Percentiles rank a stretch among this genome's conserved stretches.
Conservation (phyloP, 331 rosid genomes). For the Malus hybrid region DNA sequence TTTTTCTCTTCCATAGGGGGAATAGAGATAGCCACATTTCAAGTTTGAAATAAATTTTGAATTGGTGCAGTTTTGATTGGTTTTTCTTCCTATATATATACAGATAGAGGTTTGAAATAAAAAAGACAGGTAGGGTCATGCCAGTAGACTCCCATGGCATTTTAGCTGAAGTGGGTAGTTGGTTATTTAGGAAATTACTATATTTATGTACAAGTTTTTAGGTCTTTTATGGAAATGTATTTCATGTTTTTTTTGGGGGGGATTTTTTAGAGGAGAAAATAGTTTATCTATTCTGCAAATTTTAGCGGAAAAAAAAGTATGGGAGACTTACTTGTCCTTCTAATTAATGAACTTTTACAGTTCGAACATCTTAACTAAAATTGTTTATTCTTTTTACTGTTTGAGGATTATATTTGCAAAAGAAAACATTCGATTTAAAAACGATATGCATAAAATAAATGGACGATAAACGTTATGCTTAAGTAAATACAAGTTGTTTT, state of each 20-base stretch:
- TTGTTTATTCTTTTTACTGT: too few species aligned
- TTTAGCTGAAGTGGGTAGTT: background rate
- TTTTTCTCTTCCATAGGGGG: too few species aligned
- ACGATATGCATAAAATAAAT: too few species aligned
- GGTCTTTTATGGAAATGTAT: background rate
- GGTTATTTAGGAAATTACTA: background rate
- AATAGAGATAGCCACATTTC: background rate
- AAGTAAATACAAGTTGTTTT: too few species aligned
- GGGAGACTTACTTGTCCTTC: too few species aligned
- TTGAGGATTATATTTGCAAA: too few species aligned
- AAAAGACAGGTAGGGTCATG: background rate
- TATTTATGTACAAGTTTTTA: background rate
- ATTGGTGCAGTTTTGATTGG: background rate
- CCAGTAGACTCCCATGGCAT: background rate
- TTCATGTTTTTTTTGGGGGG: background rate
- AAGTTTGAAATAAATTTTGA: background rate
- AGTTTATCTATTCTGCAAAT: too few species aligned
- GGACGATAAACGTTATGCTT: too few species aligned
- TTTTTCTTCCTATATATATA: background rate
- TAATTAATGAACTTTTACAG: too few species aligned
- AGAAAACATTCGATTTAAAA: too few species aligned
- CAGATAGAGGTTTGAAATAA: background rate
- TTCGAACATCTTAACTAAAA: too few species aligned
- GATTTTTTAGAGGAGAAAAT: background rate
- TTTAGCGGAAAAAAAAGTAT: too few species aligned